These are phyloP conservation scores for Coleophoma cylindrospora DNA, from an alignment of 2,329 filamentous ascomycete species.

Conservation along the genomic window DNA sequence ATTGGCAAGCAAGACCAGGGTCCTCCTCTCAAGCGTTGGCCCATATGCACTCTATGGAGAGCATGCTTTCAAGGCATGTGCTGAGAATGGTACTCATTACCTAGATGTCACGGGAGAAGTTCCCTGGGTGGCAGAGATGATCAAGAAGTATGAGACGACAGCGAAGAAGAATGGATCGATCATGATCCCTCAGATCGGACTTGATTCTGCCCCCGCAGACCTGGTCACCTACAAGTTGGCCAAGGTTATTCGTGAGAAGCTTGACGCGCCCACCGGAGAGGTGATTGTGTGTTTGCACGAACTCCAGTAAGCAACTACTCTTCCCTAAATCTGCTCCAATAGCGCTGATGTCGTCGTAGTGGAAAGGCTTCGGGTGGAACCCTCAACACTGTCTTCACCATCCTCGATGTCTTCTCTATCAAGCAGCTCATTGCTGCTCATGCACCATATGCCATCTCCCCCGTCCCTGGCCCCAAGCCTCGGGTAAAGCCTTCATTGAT, in stretches of 20 bases:
- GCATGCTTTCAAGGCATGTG: conserved; percentile 54
- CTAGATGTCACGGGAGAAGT: conserved; percentile 58
- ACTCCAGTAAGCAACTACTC: conserved; percentile 28
- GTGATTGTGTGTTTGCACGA: conserved; percentile 45
- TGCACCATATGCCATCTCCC: conserved; percentile 52
- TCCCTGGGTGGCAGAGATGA: conserved; percentile 54
- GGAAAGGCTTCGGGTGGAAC: conserved; percentile 59
- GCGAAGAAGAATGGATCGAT: conserved; percentile 51
- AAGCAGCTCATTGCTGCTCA: conserved; percentile 40
- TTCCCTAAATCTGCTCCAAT: background rate
- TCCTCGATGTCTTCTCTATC: conserved; percentile 48
- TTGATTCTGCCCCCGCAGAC: conserved; percentile 60
- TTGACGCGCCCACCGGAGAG: conserved; percentile 45
- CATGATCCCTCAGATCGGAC: conserved; percentile 55
- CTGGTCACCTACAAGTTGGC: conserved; percentile 43
- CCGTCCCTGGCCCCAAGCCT: conserved; percentile 34
- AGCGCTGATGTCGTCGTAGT: conserved; percentile 22
- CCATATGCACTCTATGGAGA: conserved; percentile 55
- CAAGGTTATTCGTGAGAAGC: conserved; percentile 41
- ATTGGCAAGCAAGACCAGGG: conserved; percentile 50
- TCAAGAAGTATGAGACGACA: conserved; percentile 48
- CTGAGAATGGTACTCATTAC: conserved; percentile 59
- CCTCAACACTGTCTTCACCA: conserved; percentile 58
- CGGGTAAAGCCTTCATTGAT: conserved; percentile 31
- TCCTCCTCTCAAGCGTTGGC: conserved; percentile 54